These are phyloP conservation scores for Aspergillus terreus DNA, from an alignment of 2,329 filamentous ascomycete species.

Conservation along the genomic window DNA sequence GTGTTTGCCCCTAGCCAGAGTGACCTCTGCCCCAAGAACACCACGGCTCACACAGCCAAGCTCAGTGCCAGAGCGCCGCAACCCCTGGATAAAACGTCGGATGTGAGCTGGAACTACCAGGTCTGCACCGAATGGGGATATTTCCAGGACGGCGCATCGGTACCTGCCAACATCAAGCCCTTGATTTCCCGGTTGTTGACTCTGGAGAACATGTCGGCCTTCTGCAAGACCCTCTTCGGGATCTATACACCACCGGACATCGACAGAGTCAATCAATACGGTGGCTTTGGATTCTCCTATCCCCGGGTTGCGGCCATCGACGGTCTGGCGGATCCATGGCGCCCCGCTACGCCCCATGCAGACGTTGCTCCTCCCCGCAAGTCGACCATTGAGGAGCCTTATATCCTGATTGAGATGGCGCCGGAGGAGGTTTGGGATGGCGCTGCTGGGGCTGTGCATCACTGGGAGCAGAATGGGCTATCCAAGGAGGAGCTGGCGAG, in stretches of 20 bases:
- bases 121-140: slow-evolving; percentile 68
- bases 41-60: not conserved
- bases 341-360: slow-evolving; percentile 67
- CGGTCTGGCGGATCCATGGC: slow-evolving; percentile 77
- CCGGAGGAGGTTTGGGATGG: slow-evolving; percentile 19
- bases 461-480: slow-evolving; percentile 50
- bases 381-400: slow-evolving; percentile 64
- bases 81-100: slow-evolving; percentile 21
- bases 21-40: not conserved
- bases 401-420: slow-evolving; percentile 57
- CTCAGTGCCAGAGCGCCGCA: not conserved
- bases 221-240: slow-evolving; percentile 68
- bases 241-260: slow-evolving; percentile 62
- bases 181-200: slow-evolving; percentile 69
- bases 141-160: slow-evolving; percentile 68
- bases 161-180: slow-evolving; percentile 61
- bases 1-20: slow-evolving; percentile 25
- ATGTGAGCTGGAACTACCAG: slow-evolving; percentile 57
- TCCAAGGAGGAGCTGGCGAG: slow-evolving; percentile 21
- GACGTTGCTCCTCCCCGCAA: slow-evolving; percentile 55
- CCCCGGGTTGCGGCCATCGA: slow-evolving; percentile 74
- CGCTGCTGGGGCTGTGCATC: slow-evolving; percentile 65
- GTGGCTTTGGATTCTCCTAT: slow-evolving; percentile 69
- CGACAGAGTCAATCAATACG: slow-evolving; percentile 69
- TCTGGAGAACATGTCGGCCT: slow-evolving; percentile 57